Conservation (phyloP, 257 asterid species). For the Buddleja alternifolia region DNA sequence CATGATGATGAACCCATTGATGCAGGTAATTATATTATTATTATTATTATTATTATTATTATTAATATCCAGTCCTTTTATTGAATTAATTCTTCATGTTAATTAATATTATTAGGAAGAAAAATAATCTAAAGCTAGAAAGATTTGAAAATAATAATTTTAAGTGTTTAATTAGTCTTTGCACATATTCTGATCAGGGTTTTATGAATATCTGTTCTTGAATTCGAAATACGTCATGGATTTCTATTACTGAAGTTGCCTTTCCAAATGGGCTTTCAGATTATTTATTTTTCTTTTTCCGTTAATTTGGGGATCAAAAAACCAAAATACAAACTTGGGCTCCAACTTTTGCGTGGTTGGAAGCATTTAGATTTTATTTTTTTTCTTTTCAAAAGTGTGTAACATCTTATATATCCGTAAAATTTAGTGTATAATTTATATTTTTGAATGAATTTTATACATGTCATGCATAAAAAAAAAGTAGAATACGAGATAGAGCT, state of each 20-base stretch:
- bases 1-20: conserved; percentile 50
- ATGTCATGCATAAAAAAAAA: too few relatives aligned
- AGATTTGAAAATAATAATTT: too few relatives aligned
- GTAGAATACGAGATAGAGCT: too few relatives aligned
- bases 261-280: conserved; percentile 12
- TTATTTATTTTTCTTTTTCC: not conserved
- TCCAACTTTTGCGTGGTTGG: too few relatives aligned
- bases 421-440: too few relatives aligned
- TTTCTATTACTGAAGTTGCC: conserved; percentile 1
- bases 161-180: not conserved
- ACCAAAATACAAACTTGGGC: not conserved
- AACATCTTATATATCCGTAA: not conserved
- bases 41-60: not conserved
- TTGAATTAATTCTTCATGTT: conserved; percentile 3
- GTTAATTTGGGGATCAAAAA: not conserved
- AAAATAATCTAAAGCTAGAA: not conserved
- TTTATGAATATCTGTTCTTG: conserved; percentile 2
- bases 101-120: not conserved
- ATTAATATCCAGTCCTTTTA: not conserved
- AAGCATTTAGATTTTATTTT: conserved; percentile 17
- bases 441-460: too few relatives aligned
- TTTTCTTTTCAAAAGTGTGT: not conserved
- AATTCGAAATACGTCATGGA: not conserved
- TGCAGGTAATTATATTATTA: conserved; percentile 46
- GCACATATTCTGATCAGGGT: not conserved